Percentiles rank a stretch among this genome's conserved stretches.
phyloP scores from a whole-genome alignment of 805 yeast genomes.

The Candida cerambycidarum region DNA sequence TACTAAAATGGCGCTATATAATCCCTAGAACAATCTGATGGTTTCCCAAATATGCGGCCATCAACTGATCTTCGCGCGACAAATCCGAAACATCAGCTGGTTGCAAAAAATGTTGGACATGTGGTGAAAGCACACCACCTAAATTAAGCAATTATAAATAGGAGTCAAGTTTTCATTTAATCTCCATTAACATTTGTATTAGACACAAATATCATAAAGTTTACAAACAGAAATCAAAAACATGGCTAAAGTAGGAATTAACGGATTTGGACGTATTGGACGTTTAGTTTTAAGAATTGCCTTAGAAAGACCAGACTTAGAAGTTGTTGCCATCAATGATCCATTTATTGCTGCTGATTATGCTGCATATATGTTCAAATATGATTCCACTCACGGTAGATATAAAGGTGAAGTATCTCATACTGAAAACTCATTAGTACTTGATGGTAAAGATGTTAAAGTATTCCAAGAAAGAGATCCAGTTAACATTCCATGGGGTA shows the following conservation, averaged over 20 bases:
- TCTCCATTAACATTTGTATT: not conserved
- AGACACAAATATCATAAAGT: not conserved
- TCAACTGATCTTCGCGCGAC: slow-evolving; percentile 5
- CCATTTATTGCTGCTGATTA: slow-evolving; percentile 36
- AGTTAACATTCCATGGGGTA: slow-evolving; percentile 34
- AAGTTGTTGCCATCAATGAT: slow-evolving; percentile 34
- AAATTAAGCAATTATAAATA: not conserved
- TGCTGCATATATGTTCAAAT: slow-evolving; percentile 38
- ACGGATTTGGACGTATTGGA: slow-evolving; percentile 39
- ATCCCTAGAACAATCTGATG: no score
- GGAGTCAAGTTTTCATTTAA: not conserved
- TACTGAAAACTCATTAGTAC: slow-evolving; percentile 23
- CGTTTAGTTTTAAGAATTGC: slow-evolving; percentile 37
- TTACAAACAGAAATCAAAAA: slow-evolving; percentile 5
- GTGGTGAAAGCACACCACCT: slow-evolving; percentile 4
- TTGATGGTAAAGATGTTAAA: slow-evolving; percentile 28
- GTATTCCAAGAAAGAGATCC: slow-evolving; percentile 38
- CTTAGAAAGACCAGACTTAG: slow-evolving; percentile 30
- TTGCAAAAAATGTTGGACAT: slow-evolving; percentile 6
- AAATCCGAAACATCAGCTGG: slow-evolving; percentile 6
- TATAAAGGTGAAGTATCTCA: slow-evolving; percentile 29
- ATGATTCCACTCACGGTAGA: slow-evolving; percentile 37
- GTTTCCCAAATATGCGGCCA: no score
- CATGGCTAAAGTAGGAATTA: slow-evolving; percentile 30
- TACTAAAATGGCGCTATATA: no score